Evolutionary conservation across 2,329 filamentous ascomycete genomes (phyloP).

Genomic region (Aspergillus spinulosporus): DNA sequence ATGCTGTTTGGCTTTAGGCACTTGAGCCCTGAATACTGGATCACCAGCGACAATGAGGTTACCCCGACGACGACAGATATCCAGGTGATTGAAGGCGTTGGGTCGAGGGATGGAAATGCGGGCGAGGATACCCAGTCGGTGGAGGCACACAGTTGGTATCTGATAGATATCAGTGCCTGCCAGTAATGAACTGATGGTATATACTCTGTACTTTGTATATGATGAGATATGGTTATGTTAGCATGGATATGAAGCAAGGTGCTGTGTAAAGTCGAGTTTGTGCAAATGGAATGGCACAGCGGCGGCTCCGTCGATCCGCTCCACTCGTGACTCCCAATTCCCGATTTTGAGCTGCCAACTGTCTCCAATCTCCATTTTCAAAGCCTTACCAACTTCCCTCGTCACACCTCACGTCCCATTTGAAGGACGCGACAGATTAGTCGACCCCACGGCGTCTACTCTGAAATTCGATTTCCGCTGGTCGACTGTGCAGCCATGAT

Average conservation of each 20-base stretch:
- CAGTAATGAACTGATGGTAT: constrained; percentile 4
- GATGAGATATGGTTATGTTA: background rate
- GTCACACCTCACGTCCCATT: background rate
- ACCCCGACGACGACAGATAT: constrained; percentile 36
- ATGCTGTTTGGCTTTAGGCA: constrained; percentile 36
- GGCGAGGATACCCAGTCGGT: constrained; percentile 28
- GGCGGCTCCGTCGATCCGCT: background rate
- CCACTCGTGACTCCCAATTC: background rate
- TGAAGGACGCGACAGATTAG: background rate
- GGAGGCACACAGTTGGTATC: constrained; percentile 40
- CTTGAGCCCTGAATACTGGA: constrained; percentile 45
- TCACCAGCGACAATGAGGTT: constrained; percentile 32
- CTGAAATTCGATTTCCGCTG: constrained; percentile 2
- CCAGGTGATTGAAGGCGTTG: constrained; percentile 33
- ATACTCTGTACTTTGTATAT: background rate
- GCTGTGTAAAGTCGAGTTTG: background rate
- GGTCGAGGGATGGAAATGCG: constrained; percentile 36
- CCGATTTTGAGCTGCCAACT: background rate
- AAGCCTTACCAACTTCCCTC: background rate
- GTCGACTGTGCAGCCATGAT: constrained; percentile 13
- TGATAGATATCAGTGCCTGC: constrained; percentile 30
- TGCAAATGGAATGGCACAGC: background rate
- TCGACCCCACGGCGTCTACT: background rate
- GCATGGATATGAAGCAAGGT: background rate
- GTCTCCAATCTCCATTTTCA: background rate